Evolutionary conservation across 2,329 filamentous ascomycete genomes (phyloP).

Genomic region (Aspergillus texensis): DNA sequence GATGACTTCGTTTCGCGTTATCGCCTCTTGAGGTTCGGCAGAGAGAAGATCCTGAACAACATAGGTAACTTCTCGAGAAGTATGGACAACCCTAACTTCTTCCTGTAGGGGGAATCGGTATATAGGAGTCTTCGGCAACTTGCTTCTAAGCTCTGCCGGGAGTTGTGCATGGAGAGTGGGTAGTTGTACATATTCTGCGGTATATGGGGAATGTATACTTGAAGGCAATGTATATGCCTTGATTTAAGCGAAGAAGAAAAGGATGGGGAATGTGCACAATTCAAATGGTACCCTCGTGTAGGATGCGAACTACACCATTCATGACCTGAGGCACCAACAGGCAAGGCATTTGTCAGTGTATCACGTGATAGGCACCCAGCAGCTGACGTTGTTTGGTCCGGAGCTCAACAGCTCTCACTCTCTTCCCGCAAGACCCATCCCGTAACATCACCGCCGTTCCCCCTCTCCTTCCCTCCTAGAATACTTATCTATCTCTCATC

Average conservation of each 20-base stretch:
- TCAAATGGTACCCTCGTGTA: neutral
- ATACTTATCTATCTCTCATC: neutral
- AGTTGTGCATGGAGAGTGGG: neutral
- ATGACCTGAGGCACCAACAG: neutral
- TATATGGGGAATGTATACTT: neutral
- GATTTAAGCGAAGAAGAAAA: neutral
- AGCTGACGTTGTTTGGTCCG: constrained; percentile 40
- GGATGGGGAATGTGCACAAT: neutral
- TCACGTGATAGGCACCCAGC: constrained; percentile 34
- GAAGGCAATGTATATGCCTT: too few species aligned
- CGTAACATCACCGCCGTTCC: constrained; percentile 11
- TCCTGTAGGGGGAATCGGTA: constrained; percentile 9
- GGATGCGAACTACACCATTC: neutral
- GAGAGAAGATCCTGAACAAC: constrained; percentile 35
- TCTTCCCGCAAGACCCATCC: constrained; percentile 12
- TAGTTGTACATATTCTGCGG: neutral
- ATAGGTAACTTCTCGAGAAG: constrained; percentile 27
- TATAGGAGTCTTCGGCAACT: neutral
- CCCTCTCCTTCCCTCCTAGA: neutral
- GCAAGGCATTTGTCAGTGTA: constrained; percentile 16
- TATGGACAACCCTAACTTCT: constrained; percentile 15
- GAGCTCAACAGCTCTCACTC: constrained; percentile 31
- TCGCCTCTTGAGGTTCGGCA: constrained; percentile 68
- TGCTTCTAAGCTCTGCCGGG: neutral
- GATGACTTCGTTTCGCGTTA: constrained; percentile 81